phyloP scores from a whole-genome alignment of 2,329 filamentous ascomycete species.

The Aspergillus sergii region DNA sequence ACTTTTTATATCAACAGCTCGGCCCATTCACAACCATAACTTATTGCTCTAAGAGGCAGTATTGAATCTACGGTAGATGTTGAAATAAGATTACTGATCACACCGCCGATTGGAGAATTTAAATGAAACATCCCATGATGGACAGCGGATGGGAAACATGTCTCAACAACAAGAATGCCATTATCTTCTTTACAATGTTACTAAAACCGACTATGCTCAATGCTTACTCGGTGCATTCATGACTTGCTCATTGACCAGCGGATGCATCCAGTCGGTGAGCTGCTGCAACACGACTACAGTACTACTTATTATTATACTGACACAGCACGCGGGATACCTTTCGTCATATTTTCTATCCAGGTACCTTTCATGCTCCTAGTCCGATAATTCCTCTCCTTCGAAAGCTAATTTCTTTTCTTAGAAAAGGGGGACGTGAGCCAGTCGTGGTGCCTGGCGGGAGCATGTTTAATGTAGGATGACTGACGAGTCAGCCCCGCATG shows the following conservation, averaged over 20 bases:
- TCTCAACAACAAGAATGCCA: neutral
- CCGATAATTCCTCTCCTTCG: neutral
- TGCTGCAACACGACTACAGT: neutral
- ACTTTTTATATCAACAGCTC: neutral
- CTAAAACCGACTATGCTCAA: neutral
- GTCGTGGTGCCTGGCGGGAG: neutral
- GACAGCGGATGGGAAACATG: neutral
- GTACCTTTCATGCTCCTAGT: too few relatives aligned
- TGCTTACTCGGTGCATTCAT: neutral
- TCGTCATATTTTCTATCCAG: neutral
- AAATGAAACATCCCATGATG: neutral
- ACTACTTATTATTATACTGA: neutral
- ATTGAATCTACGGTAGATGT: neutral
- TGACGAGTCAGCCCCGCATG: slow-evolving; percentile 4
- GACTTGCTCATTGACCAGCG: neutral
- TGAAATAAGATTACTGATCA: neutral
- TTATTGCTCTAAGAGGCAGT: neutral
- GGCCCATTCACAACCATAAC: neutral
- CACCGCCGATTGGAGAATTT: neutral
- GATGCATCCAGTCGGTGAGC: too few relatives aligned
- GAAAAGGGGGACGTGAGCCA: neutral
- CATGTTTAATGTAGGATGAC: neutral
- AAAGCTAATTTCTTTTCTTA: neutral
- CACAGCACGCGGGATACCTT: neutral
- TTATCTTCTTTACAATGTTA: neutral